Percentiles rank a stretch among this genome's conserved stretches.
Evolutionary conservation across 2,329 filamentous ascomycete genomes (phyloP).

Genomic region (Colletotrichum sublineola): DNA sequence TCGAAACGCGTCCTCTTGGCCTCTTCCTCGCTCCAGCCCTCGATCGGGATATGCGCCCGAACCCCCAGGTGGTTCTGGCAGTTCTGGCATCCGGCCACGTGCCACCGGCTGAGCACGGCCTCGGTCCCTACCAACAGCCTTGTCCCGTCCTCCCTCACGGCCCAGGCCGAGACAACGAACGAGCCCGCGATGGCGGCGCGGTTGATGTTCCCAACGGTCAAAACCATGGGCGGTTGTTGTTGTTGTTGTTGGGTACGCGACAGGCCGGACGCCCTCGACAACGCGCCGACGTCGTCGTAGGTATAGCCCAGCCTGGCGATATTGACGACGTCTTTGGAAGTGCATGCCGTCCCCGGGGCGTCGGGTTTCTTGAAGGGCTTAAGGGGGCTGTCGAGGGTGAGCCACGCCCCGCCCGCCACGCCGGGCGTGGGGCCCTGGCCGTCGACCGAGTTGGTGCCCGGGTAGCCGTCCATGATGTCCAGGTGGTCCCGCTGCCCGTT

Average conservation of each 20-base stretch:
- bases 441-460: conserved; percentile 40
- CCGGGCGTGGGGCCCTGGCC: conserved; percentile 15
- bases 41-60: conserved; percentile 34
- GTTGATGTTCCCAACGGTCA: conserved; percentile 42
- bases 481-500: conserved; percentile 1
- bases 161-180: conserved; percentile 44
- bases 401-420: no score
- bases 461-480: conserved; percentile 31
- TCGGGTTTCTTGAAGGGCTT: no score
- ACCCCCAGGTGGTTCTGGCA: conserved; percentile 45
- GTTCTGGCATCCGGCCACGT: conserved; percentile 45
- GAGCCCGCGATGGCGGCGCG: conserved; percentile 45
- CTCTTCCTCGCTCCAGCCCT: conserved; percentile 5
- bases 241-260: no score
- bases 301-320: no score
- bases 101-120: conserved; percentile 46
- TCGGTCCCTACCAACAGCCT: conserved; percentile 8
- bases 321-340: no score
- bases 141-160: conserved; percentile 8
- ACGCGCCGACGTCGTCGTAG: no score
- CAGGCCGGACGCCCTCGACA: no score
- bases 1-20: conserved; percentile 1
- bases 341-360: no score
- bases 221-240: background rate
- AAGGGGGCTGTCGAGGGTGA: no score